Base-by-base conservation (phyloP, 768 basidiomycete genomes). In the Cystobasidium onofrii region DNA sequence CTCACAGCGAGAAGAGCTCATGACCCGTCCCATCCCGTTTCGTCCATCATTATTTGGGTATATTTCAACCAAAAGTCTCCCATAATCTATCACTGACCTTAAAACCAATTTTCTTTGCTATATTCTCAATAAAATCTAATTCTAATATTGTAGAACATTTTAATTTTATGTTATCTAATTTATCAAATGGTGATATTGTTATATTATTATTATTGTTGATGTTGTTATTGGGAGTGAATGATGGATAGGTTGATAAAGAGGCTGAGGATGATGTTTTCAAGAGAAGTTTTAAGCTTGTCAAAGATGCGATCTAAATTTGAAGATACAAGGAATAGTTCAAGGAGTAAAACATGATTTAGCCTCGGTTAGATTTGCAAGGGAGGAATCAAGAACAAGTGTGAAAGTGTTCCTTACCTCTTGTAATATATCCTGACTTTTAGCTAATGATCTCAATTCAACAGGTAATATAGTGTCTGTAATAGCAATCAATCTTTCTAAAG, bases 41-140 rank as follows among this genome's bases (percentile, higher is more conserved):
- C n/a, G n/a, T n/a, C n/a, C n/a, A n/a, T n/a, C n/a, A n/a, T n/a
- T n/a, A n/a, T n/a, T n/a, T n/a, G n/a, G n/a, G n/a, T n/a, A n/a
- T n/a, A 3, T 50, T 20, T 20, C 18, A 50, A 9, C 23, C 27
- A 29, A 64, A 46, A 36, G 54, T 55, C 25, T 71, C 69, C 69
- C 69, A 71, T 34, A 71, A 36, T 10, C 69, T 46, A 54, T 71
- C 69, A 55, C 25, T 27, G 29, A 71, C 69, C 34, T 71, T 71
- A 31, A 71, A 57, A 10, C 55, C 69, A 20, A 71, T 43, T 20
- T 31, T 71, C 36, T 60, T 71, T 3, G 15, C 69, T 15, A 71
- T 7, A 10, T 12, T 39, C 29, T 71, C 69, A 23, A 71, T 41
- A 10, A 46, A 33, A 4, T 71, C 69, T 17, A 71, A 44, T 60